phyloP scores from a whole-genome alignment of 2,329 filamentous ascomycete genomes.

The Pestalotiopsis sp. region DNA sequence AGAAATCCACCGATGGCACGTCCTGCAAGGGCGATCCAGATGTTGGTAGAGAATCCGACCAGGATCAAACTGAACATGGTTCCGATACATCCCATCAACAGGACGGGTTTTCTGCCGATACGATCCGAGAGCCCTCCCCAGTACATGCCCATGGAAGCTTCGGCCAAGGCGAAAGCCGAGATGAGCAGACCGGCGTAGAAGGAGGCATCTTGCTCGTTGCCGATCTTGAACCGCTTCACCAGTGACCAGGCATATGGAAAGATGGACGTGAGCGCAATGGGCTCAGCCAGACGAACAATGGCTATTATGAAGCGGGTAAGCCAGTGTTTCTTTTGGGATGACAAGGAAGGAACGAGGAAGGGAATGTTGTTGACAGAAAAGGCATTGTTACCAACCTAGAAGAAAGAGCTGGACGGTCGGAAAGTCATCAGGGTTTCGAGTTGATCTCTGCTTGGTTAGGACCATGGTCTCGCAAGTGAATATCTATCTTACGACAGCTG shows the following conservation, averaged over 20 bases:
- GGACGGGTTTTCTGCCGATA: conserved; percentile 81
- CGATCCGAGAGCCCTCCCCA: conserved; percentile 85
- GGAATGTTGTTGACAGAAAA: not conserved
- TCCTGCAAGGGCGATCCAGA: conserved; percentile 80
- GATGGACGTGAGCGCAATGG: conserved; percentile 89
- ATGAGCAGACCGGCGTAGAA: conserved; percentile 89
- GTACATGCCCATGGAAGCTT: conserved; percentile 82
- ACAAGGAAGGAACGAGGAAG: too few species aligned
- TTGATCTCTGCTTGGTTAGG: conserved; percentile 51
- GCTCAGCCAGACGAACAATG: conserved; percentile 89
- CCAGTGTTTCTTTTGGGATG: not conserved
- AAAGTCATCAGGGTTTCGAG: conserved; percentile 72
- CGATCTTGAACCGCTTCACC: conserved; percentile 75
- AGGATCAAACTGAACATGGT: conserved; percentile 82
- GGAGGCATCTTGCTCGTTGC: conserved; percentile 73
- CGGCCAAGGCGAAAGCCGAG: conserved; percentile 80
- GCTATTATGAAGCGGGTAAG: conserved; percentile 51
- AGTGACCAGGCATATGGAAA: conserved; percentile 90
- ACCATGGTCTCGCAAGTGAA: conserved; percentile 48
- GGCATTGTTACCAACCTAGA: conserved; percentile 62
- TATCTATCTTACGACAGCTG: conserved; percentile 46
- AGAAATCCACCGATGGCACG: conserved; percentile 78
- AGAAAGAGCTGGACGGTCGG: conserved; percentile 82
- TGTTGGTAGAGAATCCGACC: conserved; percentile 80
- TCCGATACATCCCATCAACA: conserved; percentile 78